These are phyloP conservation scores for Botrytis byssoidea DNA, from an alignment of 2,329 filamentous ascomycete genomes.

Conservation along the genomic window DNA sequence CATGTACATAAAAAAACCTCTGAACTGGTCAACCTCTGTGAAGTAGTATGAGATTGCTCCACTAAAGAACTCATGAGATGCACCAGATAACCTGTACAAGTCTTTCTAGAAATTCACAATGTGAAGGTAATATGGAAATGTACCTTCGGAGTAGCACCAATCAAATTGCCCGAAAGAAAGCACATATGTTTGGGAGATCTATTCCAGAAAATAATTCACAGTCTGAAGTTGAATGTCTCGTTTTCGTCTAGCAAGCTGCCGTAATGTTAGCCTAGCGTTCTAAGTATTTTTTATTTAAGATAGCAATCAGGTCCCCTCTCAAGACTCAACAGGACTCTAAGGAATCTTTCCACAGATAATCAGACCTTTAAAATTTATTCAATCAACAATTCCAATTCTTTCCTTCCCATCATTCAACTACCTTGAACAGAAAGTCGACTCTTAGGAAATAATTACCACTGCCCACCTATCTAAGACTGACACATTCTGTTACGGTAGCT, in stretches of 20 bases:
- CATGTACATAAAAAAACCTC: neutral
- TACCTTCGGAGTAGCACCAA: neutral
- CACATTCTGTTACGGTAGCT: neutral
- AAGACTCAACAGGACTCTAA: neutral
- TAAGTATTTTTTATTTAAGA: neutral
- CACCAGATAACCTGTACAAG: neutral
- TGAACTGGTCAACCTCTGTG: neutral
- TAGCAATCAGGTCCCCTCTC: neutral
- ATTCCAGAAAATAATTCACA: neutral
- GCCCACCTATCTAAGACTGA: neutral
- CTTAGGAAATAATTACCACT: neutral
- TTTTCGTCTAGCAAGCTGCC: neutral
- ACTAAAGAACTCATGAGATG: neutral
- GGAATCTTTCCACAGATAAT: neutral
- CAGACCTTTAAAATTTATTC: neutral
- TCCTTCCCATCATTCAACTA: neutral
- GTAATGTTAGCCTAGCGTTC: neutral
- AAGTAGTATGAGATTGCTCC: neutral
- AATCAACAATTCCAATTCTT: neutral
- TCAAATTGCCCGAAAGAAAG: neutral
- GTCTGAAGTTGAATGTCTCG: neutral
- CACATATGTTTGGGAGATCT: neutral
- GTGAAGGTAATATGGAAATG: neutral
- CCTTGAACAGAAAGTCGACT: neutral
- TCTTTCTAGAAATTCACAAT: neutral